phyloP scores from a whole-genome alignment of 257 asterid species.

The Knoxia roxburghii region DNA sequence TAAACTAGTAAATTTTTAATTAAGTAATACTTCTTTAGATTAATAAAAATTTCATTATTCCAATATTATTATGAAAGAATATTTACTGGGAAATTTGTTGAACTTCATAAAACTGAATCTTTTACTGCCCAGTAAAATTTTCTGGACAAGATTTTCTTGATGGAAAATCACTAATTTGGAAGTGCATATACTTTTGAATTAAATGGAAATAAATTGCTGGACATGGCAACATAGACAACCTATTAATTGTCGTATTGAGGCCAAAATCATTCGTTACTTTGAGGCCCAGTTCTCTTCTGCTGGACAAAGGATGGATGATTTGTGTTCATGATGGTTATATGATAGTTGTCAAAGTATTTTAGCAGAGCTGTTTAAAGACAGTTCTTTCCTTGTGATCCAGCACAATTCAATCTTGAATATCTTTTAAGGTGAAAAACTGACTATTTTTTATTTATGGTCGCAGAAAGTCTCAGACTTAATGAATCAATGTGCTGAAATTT shows the following conservation, averaged over 20 bases:
- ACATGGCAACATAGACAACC: background rate
- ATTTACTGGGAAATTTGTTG: background rate
- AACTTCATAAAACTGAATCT: background rate
- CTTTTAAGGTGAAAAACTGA: slow-evolving; percentile 5
- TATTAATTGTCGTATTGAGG: background rate
- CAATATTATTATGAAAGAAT: no score
- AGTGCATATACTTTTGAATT: background rate
- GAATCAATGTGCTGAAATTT: slow-evolving; percentile 51
- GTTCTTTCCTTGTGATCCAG: background rate
- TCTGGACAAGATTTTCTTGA: background rate
- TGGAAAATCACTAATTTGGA: background rate
- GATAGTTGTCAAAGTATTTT: no score
- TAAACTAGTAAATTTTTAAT: no score
- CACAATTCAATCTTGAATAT: slow-evolving; percentile 10
- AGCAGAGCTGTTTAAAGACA: background rate
- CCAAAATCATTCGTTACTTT: background rate
- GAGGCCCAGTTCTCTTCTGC: background rate
- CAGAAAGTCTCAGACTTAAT: slow-evolving; percentile 71
- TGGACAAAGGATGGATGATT: background rate
- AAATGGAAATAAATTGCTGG: background rate
- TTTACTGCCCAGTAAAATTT: background rate
- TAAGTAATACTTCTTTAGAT: no score
- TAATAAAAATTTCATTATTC: no score
- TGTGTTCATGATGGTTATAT: no score
- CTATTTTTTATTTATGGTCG: slow-evolving; percentile 18